Evolutionary conservation across 1,284 basidiomycete species (phyloP).

Genomic region (Cutaneotrichosporon dermatis): DNA sequence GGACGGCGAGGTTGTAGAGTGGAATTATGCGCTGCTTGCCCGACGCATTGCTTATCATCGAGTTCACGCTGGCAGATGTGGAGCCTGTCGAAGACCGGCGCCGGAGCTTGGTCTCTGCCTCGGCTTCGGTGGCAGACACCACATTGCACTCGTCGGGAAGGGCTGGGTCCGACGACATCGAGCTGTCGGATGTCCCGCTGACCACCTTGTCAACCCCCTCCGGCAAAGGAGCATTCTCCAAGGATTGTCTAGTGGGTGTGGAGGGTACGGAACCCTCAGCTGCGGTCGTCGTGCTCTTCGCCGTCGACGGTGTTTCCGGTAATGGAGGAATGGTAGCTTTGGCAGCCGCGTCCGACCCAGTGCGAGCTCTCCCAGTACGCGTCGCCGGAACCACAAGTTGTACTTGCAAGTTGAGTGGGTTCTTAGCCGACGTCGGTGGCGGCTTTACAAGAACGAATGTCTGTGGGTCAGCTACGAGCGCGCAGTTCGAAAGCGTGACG

Average conservation of each 20-base stretch:
- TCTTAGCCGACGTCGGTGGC: slow-evolving; percentile 66
- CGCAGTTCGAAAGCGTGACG: background rate
- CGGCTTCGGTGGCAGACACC: background rate
- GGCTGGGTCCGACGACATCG: background rate
- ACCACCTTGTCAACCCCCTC: background rate
- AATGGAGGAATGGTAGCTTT: background rate
- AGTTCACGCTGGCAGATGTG: slow-evolving; percentile 6
- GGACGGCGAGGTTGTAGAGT: slow-evolving; percentile 80
- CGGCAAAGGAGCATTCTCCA: background rate
- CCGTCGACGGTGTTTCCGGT: background rate
- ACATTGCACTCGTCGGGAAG: background rate
- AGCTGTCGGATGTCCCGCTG: background rate
- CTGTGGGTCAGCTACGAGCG: slow-evolving; percentile 49
- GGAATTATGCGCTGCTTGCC: slow-evolving; percentile 67
- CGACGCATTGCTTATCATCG: slow-evolving; percentile 1
- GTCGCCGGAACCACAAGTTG: slow-evolving; percentile 62
- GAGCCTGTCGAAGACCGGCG: slow-evolving; percentile 1
- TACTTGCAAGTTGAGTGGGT: slow-evolving; percentile 87
- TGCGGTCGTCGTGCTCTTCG: background rate
- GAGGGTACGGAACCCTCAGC: slow-evolving; percentile 5
- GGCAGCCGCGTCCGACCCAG: slow-evolving; percentile 3
- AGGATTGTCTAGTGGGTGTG: slow-evolving; percentile 10
- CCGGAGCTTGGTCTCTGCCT: background rate
- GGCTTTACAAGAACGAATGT: slow-evolving; percentile 57
- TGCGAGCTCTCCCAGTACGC: background rate